Conservation (phyloP, 176 grass and related monocot species). For the Carex littledalei region DNA sequence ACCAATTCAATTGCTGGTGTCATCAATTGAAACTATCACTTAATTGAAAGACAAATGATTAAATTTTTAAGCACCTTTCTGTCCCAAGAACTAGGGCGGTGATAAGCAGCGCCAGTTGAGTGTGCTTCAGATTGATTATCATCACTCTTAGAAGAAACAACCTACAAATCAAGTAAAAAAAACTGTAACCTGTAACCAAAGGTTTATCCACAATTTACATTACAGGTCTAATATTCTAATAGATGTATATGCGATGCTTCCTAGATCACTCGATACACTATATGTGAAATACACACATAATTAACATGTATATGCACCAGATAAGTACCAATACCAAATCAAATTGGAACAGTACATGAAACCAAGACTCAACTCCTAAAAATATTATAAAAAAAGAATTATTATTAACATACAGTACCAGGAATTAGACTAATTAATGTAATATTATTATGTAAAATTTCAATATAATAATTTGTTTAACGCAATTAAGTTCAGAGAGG, state of each 20-base stretch:
- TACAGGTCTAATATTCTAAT: not conserved
- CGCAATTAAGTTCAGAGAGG: not conserved
- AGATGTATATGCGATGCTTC: not conserved
- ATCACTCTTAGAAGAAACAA: slow-evolving; percentile 33
- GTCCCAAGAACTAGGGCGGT: slow-evolving; percentile 20
- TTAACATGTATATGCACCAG: not conserved
- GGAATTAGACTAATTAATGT: not conserved
- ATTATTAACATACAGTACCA: not conserved
- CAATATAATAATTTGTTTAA: not conserved
- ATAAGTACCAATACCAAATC: not conserved
- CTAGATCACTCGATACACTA: not conserved
- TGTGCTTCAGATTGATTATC: slow-evolving; percentile 11
- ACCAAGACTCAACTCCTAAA: not conserved
- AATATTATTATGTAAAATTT: not conserved
- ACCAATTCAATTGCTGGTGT: not conserved
- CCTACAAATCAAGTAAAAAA: slow-evolving; percentile 18
- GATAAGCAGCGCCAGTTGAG: not conserved
- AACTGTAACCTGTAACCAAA: not conserved
- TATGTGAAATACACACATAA: not conserved
- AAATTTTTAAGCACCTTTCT: slow-evolving; percentile 19
- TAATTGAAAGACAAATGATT: not conserved
- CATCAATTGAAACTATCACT: not conserved
- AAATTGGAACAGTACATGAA: not conserved
- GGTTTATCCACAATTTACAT: not conserved
- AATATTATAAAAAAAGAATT: not conserved